Base-by-base conservation (phyloP, 495 filamentous ascomycete species). In the Hapsidospora chrysogenum region DNA sequence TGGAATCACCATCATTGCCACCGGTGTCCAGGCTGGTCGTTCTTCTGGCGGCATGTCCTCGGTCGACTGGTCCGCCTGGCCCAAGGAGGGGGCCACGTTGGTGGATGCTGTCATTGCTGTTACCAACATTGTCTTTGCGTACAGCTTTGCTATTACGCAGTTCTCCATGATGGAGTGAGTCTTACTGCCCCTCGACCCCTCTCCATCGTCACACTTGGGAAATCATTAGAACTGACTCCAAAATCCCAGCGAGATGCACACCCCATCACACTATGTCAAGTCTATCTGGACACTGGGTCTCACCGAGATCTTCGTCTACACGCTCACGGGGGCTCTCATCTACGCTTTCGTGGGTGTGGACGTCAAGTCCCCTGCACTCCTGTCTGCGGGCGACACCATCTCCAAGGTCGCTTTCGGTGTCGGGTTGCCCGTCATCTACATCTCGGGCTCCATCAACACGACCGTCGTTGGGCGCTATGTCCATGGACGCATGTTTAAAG, bases 391-490 rank as follows among this genome's bases (percentile, higher is more conserved):
- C 9, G 55, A 58, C 1, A 18, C 70, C 0, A 49, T 86, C 11
- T 66, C 70, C 38, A 84, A 81, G 52, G 52, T 85, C 25, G 78
- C 80, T 2, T 92, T 80, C 46, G 83, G 82, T 13, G 61, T 92
- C 39, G 82, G 81, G 20, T 61, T 83, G 11, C 84, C 84, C 36
- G 79, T 86, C 23, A 78, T 86, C 50, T 76, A 82, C 52, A 79
- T 51, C 64, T 70, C 66, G 17, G 72, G 72, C 9, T 68, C 63
- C 35, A 76, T 76, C 57, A 73, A 73, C 57, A 67, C 64, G 20
- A 64, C 62, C 1, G 69, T 74, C 17, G 43, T 66, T 39, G 39
- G 43, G 29, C 78, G 78, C 39, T 81, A 78, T 46, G 60, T 85
- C 40, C 78, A 77, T 45, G 59, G 73, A 10, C 67, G 76, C 16